Evolutionary conservation across 2,329 filamentous ascomycete species (phyloP).

Genomic region (Didymella pomorum): DNA sequence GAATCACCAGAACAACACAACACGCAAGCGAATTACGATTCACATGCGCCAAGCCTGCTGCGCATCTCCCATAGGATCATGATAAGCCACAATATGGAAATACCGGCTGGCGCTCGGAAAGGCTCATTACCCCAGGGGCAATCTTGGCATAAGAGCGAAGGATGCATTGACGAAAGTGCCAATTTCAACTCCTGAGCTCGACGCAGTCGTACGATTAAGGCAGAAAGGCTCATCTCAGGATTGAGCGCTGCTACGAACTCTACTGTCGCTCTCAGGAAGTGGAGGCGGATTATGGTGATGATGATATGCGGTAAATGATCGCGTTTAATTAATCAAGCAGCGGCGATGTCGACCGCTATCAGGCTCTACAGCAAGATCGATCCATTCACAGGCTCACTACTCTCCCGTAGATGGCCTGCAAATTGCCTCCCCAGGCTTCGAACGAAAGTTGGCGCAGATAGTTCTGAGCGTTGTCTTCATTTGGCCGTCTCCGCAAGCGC

Average conservation of each 20-base stretch:
- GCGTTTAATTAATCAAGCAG: background rate
- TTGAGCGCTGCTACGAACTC: background rate
- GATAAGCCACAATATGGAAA: conserved; percentile 8
- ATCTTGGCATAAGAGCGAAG: conserved; percentile 10
- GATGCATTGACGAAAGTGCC: conserved; percentile 1
- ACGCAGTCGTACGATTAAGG: background rate
- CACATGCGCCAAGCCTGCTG: background rate
- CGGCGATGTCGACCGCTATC: background rate
- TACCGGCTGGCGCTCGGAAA: conserved; percentile 3
- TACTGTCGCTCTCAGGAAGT: background rate
- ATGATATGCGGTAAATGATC: background rate
- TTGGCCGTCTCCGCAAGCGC: background rate
- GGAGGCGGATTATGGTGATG: background rate
- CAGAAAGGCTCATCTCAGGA: background rate
- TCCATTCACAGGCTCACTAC: background rate
- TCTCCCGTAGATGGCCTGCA: background rate
- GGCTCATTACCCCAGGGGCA: conserved; percentile 2
- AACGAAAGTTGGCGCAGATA: background rate
- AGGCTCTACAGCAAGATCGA: conserved; percentile 3
- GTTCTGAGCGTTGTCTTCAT: background rate
- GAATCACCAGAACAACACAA: background rate
- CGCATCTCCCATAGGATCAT: background rate
- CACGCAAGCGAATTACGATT: background rate
- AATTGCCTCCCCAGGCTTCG: background rate
- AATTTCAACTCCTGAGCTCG: conserved; percentile 4